A percentile compares a stretch with the other conserved stretches of the same genome.
Evolutionary conservation across 2,329 filamentous ascomycete genomes (phyloP).

Genomic region (Xylaria sp.): DNA sequence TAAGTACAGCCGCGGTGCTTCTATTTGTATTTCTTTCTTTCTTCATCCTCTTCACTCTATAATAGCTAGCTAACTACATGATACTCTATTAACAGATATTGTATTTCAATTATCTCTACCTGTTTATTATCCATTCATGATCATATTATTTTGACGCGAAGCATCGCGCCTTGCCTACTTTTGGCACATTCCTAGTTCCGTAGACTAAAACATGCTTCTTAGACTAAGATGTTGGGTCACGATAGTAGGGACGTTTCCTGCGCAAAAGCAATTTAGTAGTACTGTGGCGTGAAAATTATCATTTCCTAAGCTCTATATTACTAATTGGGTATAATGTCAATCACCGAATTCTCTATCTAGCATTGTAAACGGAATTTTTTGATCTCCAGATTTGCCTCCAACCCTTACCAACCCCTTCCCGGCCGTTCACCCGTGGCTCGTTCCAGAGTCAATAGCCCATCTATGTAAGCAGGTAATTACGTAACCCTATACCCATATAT

Average conservation of each 20-base stretch:
- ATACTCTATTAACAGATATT: background rate
- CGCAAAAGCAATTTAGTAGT: background rate
- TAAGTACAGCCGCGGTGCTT: background rate
- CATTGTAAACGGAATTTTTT: background rate
- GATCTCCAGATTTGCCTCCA: background rate
- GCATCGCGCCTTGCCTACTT: background rate
- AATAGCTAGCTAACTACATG: background rate
- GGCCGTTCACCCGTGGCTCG: background rate
- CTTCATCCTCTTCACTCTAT: background rate
- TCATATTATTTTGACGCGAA: background rate
- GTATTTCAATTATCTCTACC: background rate
- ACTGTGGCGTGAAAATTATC: background rate
- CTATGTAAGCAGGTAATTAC: background rate
- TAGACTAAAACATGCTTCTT: no score
- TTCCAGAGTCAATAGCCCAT: background rate
- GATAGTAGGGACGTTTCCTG: background rate
- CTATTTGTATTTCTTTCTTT: background rate
- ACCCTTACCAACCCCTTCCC: background rate
- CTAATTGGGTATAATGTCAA: constrained; percentile 27
- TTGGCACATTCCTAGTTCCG: no score
- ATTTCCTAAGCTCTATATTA: constrained; percentile 17
- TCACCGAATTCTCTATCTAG: background rate
- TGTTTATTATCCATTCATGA: background rate
- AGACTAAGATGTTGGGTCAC: no score
- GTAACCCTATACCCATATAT: background rate